Percentiles rank a stretch among this genome's conserved stretches.
Conservation (phyloP, 1,284 basidiomycete genomes). For the Amylostereum areolatum region DNA sequence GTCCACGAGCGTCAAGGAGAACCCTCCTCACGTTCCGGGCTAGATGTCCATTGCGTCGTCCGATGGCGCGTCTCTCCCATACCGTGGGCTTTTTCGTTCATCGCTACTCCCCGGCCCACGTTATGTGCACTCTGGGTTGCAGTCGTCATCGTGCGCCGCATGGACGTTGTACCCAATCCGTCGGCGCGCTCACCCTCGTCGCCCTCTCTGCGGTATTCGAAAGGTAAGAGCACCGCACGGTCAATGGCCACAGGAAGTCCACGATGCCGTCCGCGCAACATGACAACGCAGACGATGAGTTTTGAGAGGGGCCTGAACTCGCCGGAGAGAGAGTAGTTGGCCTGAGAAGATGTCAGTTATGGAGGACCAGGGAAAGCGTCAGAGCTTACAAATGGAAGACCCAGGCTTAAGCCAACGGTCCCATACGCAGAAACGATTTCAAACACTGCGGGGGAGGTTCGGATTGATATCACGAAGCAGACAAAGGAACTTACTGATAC, state of each 20-base stretch:
- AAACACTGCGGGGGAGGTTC: conserved; percentile 51
- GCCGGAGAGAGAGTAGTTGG: conserved; percentile 78
- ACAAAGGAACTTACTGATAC: conserved; percentile 17
- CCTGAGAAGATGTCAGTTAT: conserved; percentile 30
- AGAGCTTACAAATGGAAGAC: conserved; percentile 50
- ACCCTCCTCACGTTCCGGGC: too few species aligned
- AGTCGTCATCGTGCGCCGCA: too few species aligned
- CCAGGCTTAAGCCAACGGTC: conserved; percentile 80
- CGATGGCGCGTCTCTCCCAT: too few species aligned
- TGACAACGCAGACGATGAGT: conserved; percentile 79
- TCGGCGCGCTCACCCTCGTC: too few species aligned
- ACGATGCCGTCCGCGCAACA: conserved; percentile 91
- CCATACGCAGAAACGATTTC: conserved; percentile 91
- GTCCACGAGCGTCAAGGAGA: too few species aligned
- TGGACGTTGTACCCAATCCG: too few species aligned
- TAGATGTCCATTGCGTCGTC: too few species aligned
- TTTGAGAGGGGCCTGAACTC: conserved; percentile 80
- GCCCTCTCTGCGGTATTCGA: conserved; percentile 34
- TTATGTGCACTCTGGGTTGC: too few species aligned
- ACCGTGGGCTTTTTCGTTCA: too few species aligned
- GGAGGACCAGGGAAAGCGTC: neutral
- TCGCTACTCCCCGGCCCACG: too few species aligned
- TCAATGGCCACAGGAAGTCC: conserved; percentile 87
- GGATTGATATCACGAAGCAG: neutral
- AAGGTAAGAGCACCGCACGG: conserved; percentile 75